Evolutionary conservation across 2,329 filamentous ascomycete genomes (phyloP), one percentile per base, ranked within the genome.

Genomic region (Annulohypoxylon truncatum): DNA sequence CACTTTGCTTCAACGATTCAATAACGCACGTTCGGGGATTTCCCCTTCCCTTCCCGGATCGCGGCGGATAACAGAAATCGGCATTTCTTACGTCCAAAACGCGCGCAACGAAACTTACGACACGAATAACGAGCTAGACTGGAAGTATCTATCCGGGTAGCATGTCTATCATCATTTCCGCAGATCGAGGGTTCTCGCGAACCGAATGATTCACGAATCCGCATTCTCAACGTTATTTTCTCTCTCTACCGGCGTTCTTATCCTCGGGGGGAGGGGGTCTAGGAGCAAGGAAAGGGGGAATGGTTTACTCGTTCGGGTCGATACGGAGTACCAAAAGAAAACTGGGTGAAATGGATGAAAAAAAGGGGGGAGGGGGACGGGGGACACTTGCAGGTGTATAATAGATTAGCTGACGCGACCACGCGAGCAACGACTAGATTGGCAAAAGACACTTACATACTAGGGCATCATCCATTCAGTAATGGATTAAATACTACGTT

Each of bases 331-430:
- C 2, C 22, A 33, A 29, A 13, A 29, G 5, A 18, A 29, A 20
- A 10, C 8, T 4, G 35, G 12, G 26, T 24, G 22, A 44, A 6
- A 12, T 9, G 28, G 13, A 46, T 5, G 38, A 33, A 46, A 31
- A 48, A 24, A 18, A n/a, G 18, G 31, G 24, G 13, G 15, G 18
- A 20, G 8, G 22, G 29, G 15, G 26, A 22, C 10, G 13, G 28
- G 13, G 15, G 12, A 40, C 24, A 42, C 35, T 53, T 53, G 60
- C 53, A 47, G 35, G 26, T 64, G 61, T 64, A 64, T 64, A 64
- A 64, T 64, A 64, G 61, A 58, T 29, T 64, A 58, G 61, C 54
- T 48, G 31, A 35, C 31, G 31, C 31, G 31, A 5, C 2, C 12
- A 35, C 31, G 31, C 31, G 31, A 35, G 31, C 31, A 35, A 10